Conservation (phyloP, 2,329 filamentous ascomycete genomes). For the Colletotrichum zoysiae region DNA sequence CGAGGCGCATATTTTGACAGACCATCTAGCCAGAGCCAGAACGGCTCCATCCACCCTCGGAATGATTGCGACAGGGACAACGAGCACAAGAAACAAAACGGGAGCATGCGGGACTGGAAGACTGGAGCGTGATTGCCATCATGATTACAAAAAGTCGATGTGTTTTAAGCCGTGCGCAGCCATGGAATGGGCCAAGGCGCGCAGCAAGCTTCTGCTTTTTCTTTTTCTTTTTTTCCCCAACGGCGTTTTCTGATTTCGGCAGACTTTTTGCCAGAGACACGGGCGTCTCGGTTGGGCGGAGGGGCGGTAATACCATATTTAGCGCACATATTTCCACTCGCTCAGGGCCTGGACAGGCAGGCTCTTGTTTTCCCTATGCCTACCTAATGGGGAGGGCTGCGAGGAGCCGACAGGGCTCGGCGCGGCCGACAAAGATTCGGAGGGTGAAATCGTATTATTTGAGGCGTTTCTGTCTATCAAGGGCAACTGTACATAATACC, state of each 20-base stretch:
- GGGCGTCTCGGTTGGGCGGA: not conserved
- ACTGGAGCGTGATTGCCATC: not conserved
- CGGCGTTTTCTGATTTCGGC: conserved; percentile 19
- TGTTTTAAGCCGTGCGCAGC: not conserved
- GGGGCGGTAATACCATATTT: conserved; percentile 34
- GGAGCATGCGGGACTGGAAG: not conserved
- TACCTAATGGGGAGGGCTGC: conserved; percentile 14
- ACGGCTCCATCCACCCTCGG: not conserved
- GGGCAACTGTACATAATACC: conserved; percentile 32
- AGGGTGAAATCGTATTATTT: conserved; percentile 4
- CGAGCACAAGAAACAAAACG: not conserved
- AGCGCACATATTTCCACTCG: conserved; percentile 37
- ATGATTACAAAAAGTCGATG: conserved; percentile 1
- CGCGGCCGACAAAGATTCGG: conserved; percentile 21
- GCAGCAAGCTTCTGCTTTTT: not conserved
- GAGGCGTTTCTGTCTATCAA: conserved; percentile 11
- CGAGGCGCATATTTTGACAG: not conserved
- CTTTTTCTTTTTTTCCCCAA: not conserved
- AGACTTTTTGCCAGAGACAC: not conserved
- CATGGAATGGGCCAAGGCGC: not conserved
- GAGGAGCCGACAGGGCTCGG: conserved; percentile 22
- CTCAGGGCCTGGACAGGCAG: conserved; percentile 6
- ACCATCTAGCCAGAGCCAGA: not conserved
- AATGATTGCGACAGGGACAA: not conserved
- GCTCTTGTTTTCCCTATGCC: conserved; percentile 14